phyloP scores from a whole-genome alignment of 163 green algal genomes.

The Coccomyxa subellipsoidea region DNA sequence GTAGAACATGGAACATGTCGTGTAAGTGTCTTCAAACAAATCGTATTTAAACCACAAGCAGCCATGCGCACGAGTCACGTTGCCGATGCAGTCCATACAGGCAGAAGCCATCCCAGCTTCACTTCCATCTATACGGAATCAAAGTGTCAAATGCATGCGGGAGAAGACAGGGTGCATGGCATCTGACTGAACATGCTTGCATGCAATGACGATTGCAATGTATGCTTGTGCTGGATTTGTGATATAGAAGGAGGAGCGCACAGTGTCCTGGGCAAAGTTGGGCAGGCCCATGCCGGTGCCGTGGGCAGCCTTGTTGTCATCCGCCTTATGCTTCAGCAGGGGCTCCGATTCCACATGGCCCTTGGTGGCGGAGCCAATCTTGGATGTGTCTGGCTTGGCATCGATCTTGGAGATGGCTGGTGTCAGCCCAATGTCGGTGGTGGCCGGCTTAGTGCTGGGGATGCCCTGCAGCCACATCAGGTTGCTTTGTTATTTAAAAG shows the following conservation, averaged over 20 bases:
- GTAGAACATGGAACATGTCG: background rate
- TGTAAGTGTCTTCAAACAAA: no score
- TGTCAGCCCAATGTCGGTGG: background rate
- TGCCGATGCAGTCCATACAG: no score
- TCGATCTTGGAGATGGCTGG: background rate
- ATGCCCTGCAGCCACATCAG: background rate
- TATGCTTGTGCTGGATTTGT: no score
- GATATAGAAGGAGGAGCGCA: background rate
- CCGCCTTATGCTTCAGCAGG: background rate
- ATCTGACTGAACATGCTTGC: no score
- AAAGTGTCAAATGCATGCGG: no score
- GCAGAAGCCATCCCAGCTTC: no score
- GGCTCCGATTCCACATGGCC: background rate
- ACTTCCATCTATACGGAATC: no score
- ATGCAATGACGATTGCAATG: no score
- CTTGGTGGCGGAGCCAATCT: background rate
- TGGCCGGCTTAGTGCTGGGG: background rate
- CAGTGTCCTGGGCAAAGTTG: background rate
- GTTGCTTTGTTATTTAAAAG: no score
- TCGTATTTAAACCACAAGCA: no score
- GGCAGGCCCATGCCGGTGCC: background rate
- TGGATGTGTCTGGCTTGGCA: background rate
- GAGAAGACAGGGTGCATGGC: no score
- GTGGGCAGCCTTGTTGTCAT: background rate
- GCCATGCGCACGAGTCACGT: no score